A percentile compares a stretch with the other conserved stretches of the same genome.
These are phyloP conservation scores for Starmera caribaea DNA, from an alignment of 805 yeast species.

Conservation along the genomic window DNA sequence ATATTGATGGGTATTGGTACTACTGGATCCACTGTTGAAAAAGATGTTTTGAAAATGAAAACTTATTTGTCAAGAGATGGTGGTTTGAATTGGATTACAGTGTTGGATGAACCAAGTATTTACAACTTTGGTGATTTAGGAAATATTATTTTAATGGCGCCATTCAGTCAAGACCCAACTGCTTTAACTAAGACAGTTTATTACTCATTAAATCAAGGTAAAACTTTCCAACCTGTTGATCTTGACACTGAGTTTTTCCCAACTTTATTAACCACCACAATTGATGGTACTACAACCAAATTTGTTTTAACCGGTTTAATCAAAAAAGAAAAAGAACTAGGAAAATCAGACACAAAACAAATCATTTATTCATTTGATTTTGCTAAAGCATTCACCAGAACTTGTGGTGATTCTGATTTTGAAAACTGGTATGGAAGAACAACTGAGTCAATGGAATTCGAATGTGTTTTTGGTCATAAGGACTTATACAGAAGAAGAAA, in stretches of 20 bases:
- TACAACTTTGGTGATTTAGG: conserved; percentile 74
- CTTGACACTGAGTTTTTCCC: conserved; percentile 38
- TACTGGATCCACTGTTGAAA: conserved; percentile 17
- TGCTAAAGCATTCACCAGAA: conserved; percentile 39
- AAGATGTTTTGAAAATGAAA: conserved; percentile 15
- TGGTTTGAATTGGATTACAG: conserved; percentile 61
- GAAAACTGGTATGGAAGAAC: conserved; percentile 56
- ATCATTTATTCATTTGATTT: conserved; percentile 40
- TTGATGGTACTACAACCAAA: conserved; percentile 63
- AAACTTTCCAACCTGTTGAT: conserved; percentile 44
- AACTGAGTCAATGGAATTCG: conserved; percentile 17
- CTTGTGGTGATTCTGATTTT: conserved; percentile 38
- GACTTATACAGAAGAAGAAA: conserved; percentile 62
- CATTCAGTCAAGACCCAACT: conserved; percentile 7
- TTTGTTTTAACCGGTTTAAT: conserved; percentile 43
- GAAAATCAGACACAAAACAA: not conserved
- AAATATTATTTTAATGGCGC: conserved; percentile 53
- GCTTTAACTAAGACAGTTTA: conserved; percentile 24
- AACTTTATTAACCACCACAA: conserved; percentile 39
- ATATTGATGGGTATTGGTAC: conserved; percentile 33
- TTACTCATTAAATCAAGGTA: conserved; percentile 70
- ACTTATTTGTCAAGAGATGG: conserved; percentile 72
- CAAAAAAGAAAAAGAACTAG: conserved; percentile 2
- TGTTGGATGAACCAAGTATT: conserved; percentile 40
- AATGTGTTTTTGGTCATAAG: conserved; percentile 62